Evolutionary conservation across 192 early-diverging fungal species (phyloP).

Genomic region (Backusella tuberculispora): DNA sequence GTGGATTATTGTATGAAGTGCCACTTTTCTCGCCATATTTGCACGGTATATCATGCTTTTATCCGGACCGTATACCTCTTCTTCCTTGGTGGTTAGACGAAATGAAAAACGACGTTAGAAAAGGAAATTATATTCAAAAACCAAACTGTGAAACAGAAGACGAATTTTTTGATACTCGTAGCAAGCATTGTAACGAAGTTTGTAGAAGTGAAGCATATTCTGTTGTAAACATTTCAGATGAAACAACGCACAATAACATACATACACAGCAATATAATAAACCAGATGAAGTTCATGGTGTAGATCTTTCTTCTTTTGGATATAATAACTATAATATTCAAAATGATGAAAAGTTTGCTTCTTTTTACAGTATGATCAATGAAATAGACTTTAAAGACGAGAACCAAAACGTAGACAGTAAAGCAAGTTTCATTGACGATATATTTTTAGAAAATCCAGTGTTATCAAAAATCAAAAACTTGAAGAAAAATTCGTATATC

Average conservation of each 20-base stretch:
- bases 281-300: not conserved
- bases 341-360: not conserved
- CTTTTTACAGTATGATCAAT: not conserved
- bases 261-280: not conserved
- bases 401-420: not conserved
- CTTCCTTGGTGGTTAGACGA: constrained; percentile 14
- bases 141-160: not conserved
- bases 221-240: not conserved
- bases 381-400: not conserved
- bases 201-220: not conserved
- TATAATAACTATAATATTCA: not conserved
- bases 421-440: not conserved
- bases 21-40: constrained; percentile 4
- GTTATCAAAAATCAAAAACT: not conserved
- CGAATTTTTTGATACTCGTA: not conserved
- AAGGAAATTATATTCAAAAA: not conserved
- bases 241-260: not conserved
- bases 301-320: not conserved
- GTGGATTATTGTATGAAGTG: not conserved
- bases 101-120: not conserved
- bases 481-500: not conserved
- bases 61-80: not conserved
- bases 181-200: not conserved
- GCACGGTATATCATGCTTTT: not conserved
- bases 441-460: not conserved